phyloP scores from a whole-genome alignment of 306 rosid species.

The Malus sylvestris region DNA sequence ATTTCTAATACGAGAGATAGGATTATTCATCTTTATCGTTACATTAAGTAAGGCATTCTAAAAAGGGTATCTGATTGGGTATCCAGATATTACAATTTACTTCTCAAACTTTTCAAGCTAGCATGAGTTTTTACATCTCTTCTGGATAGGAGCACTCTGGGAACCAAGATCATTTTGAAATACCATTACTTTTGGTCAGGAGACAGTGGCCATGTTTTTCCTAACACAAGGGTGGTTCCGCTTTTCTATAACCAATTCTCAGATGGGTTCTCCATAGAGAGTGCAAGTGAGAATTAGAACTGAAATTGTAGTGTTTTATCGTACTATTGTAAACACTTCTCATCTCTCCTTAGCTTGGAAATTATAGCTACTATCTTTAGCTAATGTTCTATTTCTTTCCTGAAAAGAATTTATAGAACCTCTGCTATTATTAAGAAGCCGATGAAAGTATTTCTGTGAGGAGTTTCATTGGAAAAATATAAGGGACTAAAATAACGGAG shows the following conservation, averaged over 20 bases:
- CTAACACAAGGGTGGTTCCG: not conserved
- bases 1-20: not conserved
- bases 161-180: not conserved
- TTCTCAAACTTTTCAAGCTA: not conserved
- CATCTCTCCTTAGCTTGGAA: not conserved
- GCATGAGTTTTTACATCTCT: not conserved
- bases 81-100: not conserved
- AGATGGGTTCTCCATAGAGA: not conserved
- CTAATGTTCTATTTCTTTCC: not conserved
- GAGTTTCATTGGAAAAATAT: not conserved
- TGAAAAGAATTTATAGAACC: not conserved
- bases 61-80: not conserved
- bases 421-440: not conserved
- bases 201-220: not conserved
- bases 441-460: not conserved
- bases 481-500: not conserved
- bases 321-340: not conserved
- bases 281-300: not conserved
- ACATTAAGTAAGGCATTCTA: not conserved
- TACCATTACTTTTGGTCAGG: not conserved
- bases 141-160: not conserved
- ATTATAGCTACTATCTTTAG: not conserved
- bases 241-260: not conserved
- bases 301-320: not conserved
- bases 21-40: not conserved